These are phyloP conservation scores for Nakataea oryzae DNA, from an alignment of 2,329 filamentous ascomycete genomes.

Conservation along the genomic window DNA sequence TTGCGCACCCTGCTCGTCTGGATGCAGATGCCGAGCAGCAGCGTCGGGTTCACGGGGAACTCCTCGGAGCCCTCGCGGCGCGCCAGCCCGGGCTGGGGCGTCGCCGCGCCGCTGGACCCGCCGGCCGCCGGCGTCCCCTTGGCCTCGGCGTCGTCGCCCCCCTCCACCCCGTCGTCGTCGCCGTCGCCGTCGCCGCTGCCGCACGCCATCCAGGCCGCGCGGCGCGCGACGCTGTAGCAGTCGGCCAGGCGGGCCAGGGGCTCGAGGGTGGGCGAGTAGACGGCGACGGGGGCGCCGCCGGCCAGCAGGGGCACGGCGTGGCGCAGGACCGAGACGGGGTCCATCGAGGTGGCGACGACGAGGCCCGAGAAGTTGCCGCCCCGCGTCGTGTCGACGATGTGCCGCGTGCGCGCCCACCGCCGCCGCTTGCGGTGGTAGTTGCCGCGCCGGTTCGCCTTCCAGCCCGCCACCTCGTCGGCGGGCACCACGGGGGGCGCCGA, in stretches of 20 bases:
- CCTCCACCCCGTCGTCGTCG: neutral
- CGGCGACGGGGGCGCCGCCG: constrained; percentile 73
- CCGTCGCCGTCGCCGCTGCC: neutral
- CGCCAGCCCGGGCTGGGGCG: constrained; percentile 23
- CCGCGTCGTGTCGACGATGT: constrained; percentile 65
- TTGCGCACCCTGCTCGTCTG: constrained; percentile 69
- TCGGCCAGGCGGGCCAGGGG: constrained; percentile 70
- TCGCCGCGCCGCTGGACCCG: constrained; percentile 33
- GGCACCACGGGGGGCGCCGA: constrained; percentile 50
- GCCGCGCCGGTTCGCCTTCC: constrained; percentile 75
- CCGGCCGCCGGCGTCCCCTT: constrained; percentile 34
- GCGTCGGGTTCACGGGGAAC: constrained; percentile 79
- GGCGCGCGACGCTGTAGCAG: constrained; percentile 69
- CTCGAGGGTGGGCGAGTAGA: constrained; percentile 76
- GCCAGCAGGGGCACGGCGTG: constrained; percentile 69
- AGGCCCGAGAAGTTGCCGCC: constrained; percentile 74
- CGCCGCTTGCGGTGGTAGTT: constrained; percentile 84
- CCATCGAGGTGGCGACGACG: constrained; percentile 73
- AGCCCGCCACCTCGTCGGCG: constrained; percentile 50
- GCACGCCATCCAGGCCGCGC: constrained; percentile 55
- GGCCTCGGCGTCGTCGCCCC: constrained; percentile 19
- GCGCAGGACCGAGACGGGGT: constrained; percentile 64
- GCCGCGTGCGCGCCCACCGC: constrained; percentile 63
- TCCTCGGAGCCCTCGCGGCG: constrained; percentile 54
- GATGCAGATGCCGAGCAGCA: constrained; percentile 68